Evolutionary conservation across 129 eudicot genomes (phyloP).

Genomic region (Flaveria bidentis): DNA sequence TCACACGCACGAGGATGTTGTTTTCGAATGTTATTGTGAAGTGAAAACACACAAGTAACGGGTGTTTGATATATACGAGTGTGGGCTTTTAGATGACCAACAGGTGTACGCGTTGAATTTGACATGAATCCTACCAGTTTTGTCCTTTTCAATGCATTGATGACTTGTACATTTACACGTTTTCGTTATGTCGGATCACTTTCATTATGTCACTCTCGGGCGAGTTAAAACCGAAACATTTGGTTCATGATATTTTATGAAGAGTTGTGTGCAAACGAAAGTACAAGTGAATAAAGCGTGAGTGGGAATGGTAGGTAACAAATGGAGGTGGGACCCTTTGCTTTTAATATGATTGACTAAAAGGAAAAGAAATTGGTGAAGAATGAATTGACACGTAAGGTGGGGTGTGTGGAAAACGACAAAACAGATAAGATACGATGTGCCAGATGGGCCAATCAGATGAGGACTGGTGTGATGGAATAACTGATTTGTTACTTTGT

Average conservation of each 20-base stretch:
- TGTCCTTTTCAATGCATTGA: slow-evolving; percentile 28
- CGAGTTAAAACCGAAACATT: background rate
- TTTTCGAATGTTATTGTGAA: background rate
- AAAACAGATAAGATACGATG: slow-evolving; percentile 32
- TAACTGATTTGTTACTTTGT: slow-evolving; percentile 25
- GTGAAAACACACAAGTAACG: background rate
- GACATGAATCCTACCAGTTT: slow-evolving; percentile 33
- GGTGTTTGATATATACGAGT: slow-evolving; percentile 29
- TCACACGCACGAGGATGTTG: background rate
- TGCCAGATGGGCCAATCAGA: slow-evolving; percentile 39
- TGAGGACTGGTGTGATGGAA: slow-evolving; percentile 16
- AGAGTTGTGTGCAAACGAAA: slow-evolving; percentile 25
- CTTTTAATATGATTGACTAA: slow-evolving; percentile 35
- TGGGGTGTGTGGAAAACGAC: slow-evolving; percentile 26
- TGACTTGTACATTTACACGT: slow-evolving; percentile 36
- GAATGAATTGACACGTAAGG: slow-evolving; percentile 33
- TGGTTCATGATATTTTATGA: background rate
- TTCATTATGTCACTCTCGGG: slow-evolving; percentile 6
- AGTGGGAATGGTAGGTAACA: slow-evolving; percentile 40
- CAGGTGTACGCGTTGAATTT: slow-evolving; percentile 43
- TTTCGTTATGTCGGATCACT: slow-evolving; percentile 2
- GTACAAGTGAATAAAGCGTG: slow-evolving; percentile 24
- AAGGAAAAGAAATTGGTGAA: slow-evolving; percentile 28
- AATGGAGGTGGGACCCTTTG: slow-evolving; percentile 22
- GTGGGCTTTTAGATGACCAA: slow-evolving; percentile 7